These are phyloP conservation scores for Boechera retrofracta DNA, from an alignment of 345 rosid genomes.

Conservation along the genomic window DNA sequence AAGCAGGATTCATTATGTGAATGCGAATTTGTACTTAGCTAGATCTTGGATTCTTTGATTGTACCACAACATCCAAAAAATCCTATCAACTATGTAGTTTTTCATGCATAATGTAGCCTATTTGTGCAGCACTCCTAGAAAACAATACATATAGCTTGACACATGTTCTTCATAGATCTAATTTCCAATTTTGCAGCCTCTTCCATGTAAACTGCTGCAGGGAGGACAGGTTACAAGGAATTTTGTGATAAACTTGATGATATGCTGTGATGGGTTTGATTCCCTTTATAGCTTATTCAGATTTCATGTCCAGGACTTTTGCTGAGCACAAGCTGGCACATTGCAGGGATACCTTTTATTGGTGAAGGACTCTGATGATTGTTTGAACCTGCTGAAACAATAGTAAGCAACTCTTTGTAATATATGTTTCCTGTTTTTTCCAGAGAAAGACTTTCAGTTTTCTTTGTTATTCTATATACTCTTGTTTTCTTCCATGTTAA, in stretches of 20 bases:
- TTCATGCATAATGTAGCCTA: conserved; percentile 26
- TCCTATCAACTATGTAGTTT: background rate
- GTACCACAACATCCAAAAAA: conserved; percentile 9
- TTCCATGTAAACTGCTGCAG: background rate
- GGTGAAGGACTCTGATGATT: conserved; percentile 1
- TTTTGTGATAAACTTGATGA: conserved; percentile 2
- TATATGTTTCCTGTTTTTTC: background rate
- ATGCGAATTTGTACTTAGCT: conserved; percentile 26
- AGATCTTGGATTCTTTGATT: conserved; percentile 28
- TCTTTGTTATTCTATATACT: background rate
- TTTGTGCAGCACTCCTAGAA: conserved; percentile 11
- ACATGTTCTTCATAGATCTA: conserved; percentile 5
- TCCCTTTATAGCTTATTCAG: conserved; percentile 20
- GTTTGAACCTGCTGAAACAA: conserved; percentile 16
- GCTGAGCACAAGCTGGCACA: conserved; percentile 8
- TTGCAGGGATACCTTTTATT: conserved; percentile 6
- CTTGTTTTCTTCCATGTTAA: conserved; percentile 19
- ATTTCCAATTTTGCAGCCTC: conserved; percentile 21
- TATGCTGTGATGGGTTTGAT: conserved; percentile 1
- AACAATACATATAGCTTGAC: conserved; percentile 1
- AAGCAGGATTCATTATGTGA: conserved; percentile 31
- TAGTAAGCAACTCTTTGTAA: conserved; percentile 12
- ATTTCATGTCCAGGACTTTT: background rate
- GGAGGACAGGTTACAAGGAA: background rate
- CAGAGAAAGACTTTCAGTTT: background rate